Conservation (phyloP, 495 filamentous ascomycete species). For the Aspergillus mulundensis region DNA sequence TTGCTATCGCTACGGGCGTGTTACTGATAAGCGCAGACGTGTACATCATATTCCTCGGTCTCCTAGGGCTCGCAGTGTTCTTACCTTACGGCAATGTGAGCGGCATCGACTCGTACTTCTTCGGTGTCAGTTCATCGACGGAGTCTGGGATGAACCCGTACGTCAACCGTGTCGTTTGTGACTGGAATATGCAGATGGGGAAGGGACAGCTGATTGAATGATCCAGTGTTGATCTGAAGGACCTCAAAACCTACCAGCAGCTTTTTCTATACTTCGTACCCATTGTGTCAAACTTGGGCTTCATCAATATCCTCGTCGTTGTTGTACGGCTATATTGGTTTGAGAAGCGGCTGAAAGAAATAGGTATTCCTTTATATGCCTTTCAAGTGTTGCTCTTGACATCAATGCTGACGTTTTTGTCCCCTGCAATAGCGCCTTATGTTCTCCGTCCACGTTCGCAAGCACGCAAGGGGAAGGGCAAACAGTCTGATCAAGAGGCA, state of each 20-base stretch:
- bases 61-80: slow-evolving; percentile 34
- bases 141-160: slow-evolving; percentile 42
- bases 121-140: slow-evolving; percentile 39
- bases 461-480: not conserved
- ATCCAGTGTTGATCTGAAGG: slow-evolving; percentile 32
- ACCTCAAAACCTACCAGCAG: slow-evolving; percentile 38
- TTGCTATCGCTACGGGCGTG: not conserved
- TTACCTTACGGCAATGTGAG: slow-evolving; percentile 39
- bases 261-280: slow-evolving; percentile 34
- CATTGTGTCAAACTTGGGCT: slow-evolving; percentile 29
- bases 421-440: slow-evolving; percentile 3
- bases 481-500: slow-evolving; percentile 9
- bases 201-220: not conserved
- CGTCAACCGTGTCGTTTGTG: slow-evolving; percentile 7
- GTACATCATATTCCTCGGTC: slow-evolving; percentile 31
- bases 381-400: not conserved
- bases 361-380: not conserved
- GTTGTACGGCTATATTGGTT: slow-evolving; percentile 34
- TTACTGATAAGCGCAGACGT: slow-evolving; percentile 24
- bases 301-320: slow-evolving; percentile 36
- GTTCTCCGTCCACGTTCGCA: slow-evolving; percentile 5
- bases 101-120: slow-evolving; percentile 42
- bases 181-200: not conserved
- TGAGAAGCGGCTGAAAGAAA: slow-evolving; percentile 26
- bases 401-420: not conserved